phyloP scores from a whole-genome alignment of 305 asterid genomes.

The Rubia peregrina region DNA sequence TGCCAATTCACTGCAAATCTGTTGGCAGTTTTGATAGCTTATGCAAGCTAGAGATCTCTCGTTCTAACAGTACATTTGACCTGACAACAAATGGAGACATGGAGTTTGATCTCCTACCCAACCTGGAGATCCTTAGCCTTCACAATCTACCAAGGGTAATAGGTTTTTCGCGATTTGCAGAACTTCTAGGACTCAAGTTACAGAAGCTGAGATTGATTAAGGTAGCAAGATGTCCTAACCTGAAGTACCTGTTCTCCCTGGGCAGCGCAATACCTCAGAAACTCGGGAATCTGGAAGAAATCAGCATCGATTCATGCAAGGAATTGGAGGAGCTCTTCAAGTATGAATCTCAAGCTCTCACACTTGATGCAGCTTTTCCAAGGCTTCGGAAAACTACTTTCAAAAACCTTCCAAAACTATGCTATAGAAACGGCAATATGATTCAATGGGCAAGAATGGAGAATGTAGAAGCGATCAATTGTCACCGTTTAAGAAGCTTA shows the following conservation, averaged over 20 bases:
- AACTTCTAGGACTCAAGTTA: background rate
- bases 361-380: background rate
- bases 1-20: background rate
- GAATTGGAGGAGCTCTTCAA: conserved; percentile 4
- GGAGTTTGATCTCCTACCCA: conserved; percentile 7
- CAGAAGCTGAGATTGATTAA: background rate
- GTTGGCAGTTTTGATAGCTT: conserved; percentile 5
- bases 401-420: conserved; percentile 9
- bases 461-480: conserved; percentile 7
- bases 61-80: conserved; percentile 2
- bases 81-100: background rate
- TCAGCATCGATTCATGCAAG: conserved; percentile 1
- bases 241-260: background rate
- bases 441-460: background rate
- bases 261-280: background rate
- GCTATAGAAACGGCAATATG: background rate
- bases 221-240: background rate
- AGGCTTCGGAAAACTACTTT: background rate
- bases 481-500: background rate
- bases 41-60: background rate
- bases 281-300: background rate
- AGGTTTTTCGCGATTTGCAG: background rate
- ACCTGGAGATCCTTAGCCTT: conserved; percentile 2
- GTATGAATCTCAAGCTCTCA: background rate
- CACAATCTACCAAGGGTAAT: background rate